Conservation (phyloP, 768 basidiomycete genomes). For the Tubosaeta brunneosetosa region DNA sequence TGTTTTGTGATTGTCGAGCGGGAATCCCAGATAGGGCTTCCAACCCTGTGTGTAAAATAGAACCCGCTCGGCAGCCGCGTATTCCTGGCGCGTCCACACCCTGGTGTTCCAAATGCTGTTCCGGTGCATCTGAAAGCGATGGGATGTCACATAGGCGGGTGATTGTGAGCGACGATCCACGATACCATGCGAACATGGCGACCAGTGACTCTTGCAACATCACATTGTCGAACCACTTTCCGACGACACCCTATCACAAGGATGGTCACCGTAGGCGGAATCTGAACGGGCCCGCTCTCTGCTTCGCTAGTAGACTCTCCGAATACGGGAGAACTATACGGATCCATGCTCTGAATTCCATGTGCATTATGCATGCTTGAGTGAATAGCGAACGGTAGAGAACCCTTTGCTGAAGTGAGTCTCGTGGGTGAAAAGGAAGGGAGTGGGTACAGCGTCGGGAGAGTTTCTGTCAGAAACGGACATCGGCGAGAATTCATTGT, state of each 20-base stretch:
- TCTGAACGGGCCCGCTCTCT: conserved; percentile 35
- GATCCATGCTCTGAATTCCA: conserved; percentile 19
- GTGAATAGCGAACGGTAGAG: conserved; percentile 77
- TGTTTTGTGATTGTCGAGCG: too few relatives aligned
- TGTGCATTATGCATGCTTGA: conserved; percentile 50
- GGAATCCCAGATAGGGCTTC: too few relatives aligned
- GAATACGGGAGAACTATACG: conserved; percentile 7
- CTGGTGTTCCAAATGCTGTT: too few relatives aligned
- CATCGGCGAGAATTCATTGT: neutral
- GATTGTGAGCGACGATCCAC: too few relatives aligned
- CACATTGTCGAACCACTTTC: conserved; percentile 75
- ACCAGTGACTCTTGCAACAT: too few relatives aligned
- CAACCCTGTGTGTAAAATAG: too few relatives aligned
- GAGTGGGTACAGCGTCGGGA: conserved; percentile 70
- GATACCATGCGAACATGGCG: too few relatives aligned
- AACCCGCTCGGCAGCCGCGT: too few relatives aligned
- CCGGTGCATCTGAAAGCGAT: too few relatives aligned
- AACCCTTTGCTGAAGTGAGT: conserved; percentile 71
- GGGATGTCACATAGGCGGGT: too few relatives aligned
- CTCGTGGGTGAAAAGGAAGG: conserved; percentile 66
- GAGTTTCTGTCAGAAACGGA: conserved; percentile 48
- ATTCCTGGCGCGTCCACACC: too few relatives aligned
- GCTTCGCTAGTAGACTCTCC: conserved; percentile 9
- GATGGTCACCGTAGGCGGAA: conserved; percentile 66
- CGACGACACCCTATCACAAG: conserved; percentile 83